Evolutionary conservation across 2,329 filamentous ascomycete genomes (phyloP), one percentile per base, ranked within the genome.

Genomic region (Penicillium oxalicum): DNA sequence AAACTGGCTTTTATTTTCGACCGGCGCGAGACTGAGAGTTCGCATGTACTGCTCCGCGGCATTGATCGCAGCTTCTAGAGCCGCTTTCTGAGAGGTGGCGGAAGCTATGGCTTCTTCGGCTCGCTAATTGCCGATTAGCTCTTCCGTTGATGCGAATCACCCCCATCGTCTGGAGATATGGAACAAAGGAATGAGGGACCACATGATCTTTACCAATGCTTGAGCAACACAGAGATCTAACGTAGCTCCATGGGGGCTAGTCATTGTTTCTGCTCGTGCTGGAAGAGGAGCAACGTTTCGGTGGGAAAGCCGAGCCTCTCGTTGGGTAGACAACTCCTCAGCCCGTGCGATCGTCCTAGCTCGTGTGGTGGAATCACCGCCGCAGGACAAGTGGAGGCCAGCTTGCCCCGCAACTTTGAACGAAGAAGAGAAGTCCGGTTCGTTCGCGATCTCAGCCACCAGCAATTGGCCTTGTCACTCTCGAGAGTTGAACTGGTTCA

Each of bases 41-140:
- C 81, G 80, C 82, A 96, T 88, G 58, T 93, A 91, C 44, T 86
- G 74, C 65, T 96, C 89, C 24, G 84, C 86, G 4, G 87, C 87
- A 55, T 78, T 74, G 62, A 95, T 88, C 43, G 88, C 84, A 65
- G 87, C 79, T 44, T 83, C 74, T 47, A 96, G 76, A 38, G 88
- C 89, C 58, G 83, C 82, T 56, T 78, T 71, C 56, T 80, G 77
- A 41, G 76, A 79, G 25, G 66, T 64, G 34, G 80, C 73, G 51
- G 67, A 64, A 51, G 73, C 67, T 59, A 84, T 70, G 60, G 70
- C 70, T 50, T 68, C 70, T 66, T 82, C 80, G 54, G 74, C 74
- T 68, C 73, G 75, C 80, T 83, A 64, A 42, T 13, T 39, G 50
- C 43, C 41, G 33, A 55, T 69, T 55, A 69, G 65, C 42, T 27